Percentiles rank a stretch among this genome's conserved stretches.
These are phyloP conservation scores for Aegilops speltoides DNA, from an alignment of 176 grass and related monocot species.

Conservation along the genomic window DNA sequence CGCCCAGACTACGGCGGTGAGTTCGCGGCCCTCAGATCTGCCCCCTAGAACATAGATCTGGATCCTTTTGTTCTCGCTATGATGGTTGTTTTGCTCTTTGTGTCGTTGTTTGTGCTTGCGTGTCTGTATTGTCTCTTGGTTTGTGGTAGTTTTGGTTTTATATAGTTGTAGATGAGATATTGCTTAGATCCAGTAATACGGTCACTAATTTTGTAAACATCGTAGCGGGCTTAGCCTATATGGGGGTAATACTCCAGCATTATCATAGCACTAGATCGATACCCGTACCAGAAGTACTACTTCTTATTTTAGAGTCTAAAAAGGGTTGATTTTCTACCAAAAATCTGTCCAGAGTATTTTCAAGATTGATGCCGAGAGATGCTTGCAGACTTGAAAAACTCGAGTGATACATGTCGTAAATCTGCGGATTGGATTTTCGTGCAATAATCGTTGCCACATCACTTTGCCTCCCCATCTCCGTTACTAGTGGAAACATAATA, in stretches of 20 bases:
- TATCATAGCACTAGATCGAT: not conserved
- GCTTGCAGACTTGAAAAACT: not conserved
- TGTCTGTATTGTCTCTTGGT: not conserved
- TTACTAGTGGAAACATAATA: not conserved
- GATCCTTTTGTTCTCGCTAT: not conserved
- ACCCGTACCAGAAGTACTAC: not conserved
- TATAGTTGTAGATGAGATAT: not conserved
- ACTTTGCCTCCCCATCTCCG: too few species aligned
- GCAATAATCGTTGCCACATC: not conserved
- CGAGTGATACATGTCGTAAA: not conserved
- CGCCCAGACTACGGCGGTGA: constrained; percentile 73
- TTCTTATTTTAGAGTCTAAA: not conserved
- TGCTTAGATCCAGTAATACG: not conserved
- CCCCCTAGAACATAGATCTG: constrained; percentile 26
- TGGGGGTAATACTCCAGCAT: not conserved
- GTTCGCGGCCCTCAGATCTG: not conserved
- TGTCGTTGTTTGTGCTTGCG: not conserved
- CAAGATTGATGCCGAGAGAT: not conserved
- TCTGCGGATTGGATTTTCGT: not conserved
- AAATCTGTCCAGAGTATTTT: not conserved
- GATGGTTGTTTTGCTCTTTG: not conserved
- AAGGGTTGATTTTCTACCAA: not conserved
- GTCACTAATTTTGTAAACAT: not conserved
- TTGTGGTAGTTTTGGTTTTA: not conserved
- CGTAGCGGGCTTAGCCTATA: not conserved